Evolutionary conservation across 495 filamentous ascomycete genomes (phyloP), one percentile per base, ranked within the genome.

Genomic region (Clohesyomyces aquaticus): DNA sequence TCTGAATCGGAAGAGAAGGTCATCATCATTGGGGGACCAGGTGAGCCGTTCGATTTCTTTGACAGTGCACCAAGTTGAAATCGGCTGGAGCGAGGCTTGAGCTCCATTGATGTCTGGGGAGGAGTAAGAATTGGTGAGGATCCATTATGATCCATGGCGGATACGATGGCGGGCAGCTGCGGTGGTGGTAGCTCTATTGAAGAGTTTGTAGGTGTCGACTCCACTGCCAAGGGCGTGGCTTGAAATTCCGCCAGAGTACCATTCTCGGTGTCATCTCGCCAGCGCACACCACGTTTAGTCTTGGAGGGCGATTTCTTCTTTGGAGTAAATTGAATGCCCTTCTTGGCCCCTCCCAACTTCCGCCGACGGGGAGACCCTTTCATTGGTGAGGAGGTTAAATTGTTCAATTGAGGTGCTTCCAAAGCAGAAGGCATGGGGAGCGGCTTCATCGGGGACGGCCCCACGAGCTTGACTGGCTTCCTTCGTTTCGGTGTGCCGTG

Each of bases 1-100:
- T 89, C 86, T 41, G 82, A 84, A 61, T 85, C 82, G 9, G 82
- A 83, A 2, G 85, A 82, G 59, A 82, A 83, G 32, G 59, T 18
- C 10, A 52, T 52, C 12, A 70, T 58, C 9, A 66, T 68, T 6
- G 72, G 68, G 2, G 67, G 70, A 11, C 62, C 52, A 53, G 73
- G 70, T 21, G 90, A 91, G 59, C 83, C 85, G 58, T 82, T 77
- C 1, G 75, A 66, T 65, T 82, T 87, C 78, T 96, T 96, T 19
- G 89, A 87, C 54, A 98, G 78, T 74, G 96, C 96, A 25, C 94
- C 94, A 29, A 92, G 81, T 71, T 96, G 90, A 80, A 98, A 96
- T 32, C 94, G 83, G 74, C 85, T 92, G 72, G 78, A 29, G 62
- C 75, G 77, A 42, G 79, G 64, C 59, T 81, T 75, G 59, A 78